Base-by-base conservation (phyloP, 1,284 basidiomycete species). In the Omphalotus olearius region DNA sequence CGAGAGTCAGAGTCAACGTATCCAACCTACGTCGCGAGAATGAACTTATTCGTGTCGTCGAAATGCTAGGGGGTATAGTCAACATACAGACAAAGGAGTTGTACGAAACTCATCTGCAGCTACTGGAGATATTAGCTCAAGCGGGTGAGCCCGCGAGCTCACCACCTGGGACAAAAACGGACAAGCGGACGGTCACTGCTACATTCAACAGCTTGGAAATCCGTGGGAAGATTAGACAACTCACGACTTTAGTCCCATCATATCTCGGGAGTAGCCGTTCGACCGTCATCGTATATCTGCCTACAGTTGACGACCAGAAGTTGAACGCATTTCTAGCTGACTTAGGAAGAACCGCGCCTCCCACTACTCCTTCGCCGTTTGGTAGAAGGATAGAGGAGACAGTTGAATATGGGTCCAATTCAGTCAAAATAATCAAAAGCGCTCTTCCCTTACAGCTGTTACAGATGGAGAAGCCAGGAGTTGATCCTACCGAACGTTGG, bases 1-100 rank as follows among this genome's bases (percentile, higher is more conserved):
- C 59, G n/a, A 69, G 70, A 16, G 60, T 66, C 9, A 77, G 69
- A 57, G 71, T 80, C 42, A 91, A 90, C 57, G 78, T 91, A 13
- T 85, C 88, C 11, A 77, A 83, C 55, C 69, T 87, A 23, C 82
- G 88, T 9, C 79, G 89, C 23, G 86, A 91, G 67, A 89, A 86
- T 56, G 89, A 91, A 64, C 66, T 91, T 40, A 63, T 81, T 43
- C 80, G 78, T 28, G 72, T 91, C 10, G 66, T 91, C 13, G 74
- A 82, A 55, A 73, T 71, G 30, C 68, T 78, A 51, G 82, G 83
- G 5, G 88, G 88, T 0, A 80, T 90, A 30, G 67, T 76, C 33
- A 84, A 84, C 59, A 71, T 77, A 17, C 80, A 82, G 55, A 75
- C 77, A 14, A 88, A 82, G 56, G 84, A 88, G 50, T 77, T 91